Conservation (phyloP, 2,329 filamentous ascomycete genomes). For the Ophiostoma perfectum region DNA sequence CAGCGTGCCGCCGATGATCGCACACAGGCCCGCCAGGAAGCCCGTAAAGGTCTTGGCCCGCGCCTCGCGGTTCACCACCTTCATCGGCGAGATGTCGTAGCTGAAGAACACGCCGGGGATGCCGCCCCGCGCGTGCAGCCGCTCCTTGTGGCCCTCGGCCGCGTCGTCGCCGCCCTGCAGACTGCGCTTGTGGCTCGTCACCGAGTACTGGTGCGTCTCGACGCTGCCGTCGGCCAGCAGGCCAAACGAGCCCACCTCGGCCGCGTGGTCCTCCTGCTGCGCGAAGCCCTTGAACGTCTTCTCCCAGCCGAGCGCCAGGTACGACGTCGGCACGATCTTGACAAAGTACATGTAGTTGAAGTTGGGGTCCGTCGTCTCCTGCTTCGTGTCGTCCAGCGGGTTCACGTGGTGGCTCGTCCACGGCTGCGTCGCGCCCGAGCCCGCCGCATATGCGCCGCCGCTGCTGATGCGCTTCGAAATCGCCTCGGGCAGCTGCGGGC, state of each 20-base stretch:
- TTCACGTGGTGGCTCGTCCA: constrained; percentile 93
- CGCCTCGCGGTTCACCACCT: constrained; percentile 94
- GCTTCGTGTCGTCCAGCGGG: constrained; percentile 74
- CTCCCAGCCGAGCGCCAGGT: constrained; percentile 87
- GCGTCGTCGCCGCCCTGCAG: constrained; percentile 76
- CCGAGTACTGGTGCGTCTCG: constrained; percentile 97
- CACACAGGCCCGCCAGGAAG: constrained; percentile 90
- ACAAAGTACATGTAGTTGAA: constrained; percentile 99
- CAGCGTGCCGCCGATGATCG: constrained; percentile 87
- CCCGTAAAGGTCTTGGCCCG: constrained; percentile 82
- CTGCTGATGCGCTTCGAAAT: constrained; percentile 52
- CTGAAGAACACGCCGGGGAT: constrained; percentile 99
- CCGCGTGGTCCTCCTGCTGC: constrained; percentile 35
- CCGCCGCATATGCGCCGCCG: constrained; percentile 31
- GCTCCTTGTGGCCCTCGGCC: constrained; percentile 85
- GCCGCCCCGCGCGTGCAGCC: constrained; percentile 80
- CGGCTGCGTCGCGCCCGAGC: constrained; percentile 40
- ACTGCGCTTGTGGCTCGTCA: constrained; percentile 92
- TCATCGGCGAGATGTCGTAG: constrained; percentile 99
- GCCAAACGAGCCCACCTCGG: constrained; percentile 64
- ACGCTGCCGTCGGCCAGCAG: constrained; percentile 68
- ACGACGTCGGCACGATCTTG: constrained; percentile 95
- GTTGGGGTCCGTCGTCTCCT: constrained; percentile 72
- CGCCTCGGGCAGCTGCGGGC: constrained; percentile 77
- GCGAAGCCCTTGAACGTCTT: constrained; percentile 43